phyloP scores from a whole-genome alignment of 2,329 filamentous ascomycete species.

The Paecilomyces formosus region DNA sequence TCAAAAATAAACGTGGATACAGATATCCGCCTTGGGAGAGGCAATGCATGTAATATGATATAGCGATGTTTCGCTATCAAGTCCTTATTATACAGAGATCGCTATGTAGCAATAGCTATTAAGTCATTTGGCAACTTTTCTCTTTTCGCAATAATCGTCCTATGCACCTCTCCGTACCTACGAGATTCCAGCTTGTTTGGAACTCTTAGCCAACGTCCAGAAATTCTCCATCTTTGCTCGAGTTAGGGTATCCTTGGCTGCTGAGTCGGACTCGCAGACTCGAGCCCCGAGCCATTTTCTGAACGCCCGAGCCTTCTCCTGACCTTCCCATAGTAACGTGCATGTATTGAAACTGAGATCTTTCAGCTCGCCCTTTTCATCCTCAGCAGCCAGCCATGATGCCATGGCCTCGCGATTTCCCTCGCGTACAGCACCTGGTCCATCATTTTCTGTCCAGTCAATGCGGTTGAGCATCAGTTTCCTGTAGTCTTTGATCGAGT shows the following conservation, averaged over 20 bases:
- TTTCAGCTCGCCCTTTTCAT: slow-evolving; percentile 69
- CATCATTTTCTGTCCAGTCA: slow-evolving; percentile 86
- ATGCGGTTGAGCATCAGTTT: slow-evolving; percentile 92
- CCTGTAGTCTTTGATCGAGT: slow-evolving; percentile 76
- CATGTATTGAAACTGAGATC: slow-evolving; percentile 79
- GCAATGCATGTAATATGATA: background rate
- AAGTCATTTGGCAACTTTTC: background rate
- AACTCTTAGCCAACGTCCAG: slow-evolving; percentile 79
- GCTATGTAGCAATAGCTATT: background rate
- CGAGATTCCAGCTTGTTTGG: slow-evolving; percentile 21
- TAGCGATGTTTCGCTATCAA: background rate
- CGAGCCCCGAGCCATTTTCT: slow-evolving; percentile 75
- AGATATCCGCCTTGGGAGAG: background rate
- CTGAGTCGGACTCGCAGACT: slow-evolving; percentile 86
- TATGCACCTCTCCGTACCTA: background rate
- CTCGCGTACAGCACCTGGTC: slow-evolving; percentile 51
- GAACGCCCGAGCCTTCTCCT: slow-evolving; percentile 72
- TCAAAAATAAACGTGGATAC: background rate
- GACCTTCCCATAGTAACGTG: slow-evolving; percentile 81
- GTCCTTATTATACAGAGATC: background rate
- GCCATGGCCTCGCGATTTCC: slow-evolving; percentile 56
- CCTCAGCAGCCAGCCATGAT: slow-evolving; percentile 69
- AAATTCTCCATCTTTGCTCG: slow-evolving; percentile 90
- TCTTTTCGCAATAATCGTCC: background rate
- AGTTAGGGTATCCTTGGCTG: slow-evolving; percentile 72